These are phyloP conservation scores for Pseudogymnoascus sp. DNA, from an alignment of 2,329 filamentous ascomycete genomes.

Conservation along the genomic window DNA sequence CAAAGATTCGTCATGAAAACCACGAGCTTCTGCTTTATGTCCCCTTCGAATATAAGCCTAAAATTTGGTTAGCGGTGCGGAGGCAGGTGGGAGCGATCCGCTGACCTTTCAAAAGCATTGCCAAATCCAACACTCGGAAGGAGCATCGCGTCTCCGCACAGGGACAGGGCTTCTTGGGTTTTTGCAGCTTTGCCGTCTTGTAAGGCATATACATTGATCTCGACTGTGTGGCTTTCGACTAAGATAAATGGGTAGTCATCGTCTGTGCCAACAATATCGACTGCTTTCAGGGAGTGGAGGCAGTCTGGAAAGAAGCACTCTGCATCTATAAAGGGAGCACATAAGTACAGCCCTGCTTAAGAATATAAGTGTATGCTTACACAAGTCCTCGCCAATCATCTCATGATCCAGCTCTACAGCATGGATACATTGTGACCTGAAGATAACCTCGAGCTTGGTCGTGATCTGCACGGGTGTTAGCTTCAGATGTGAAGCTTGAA, in stretches of 20 bases:
- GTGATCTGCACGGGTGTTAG: background rate
- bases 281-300: constrained; percentile 4
- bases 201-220: background rate
- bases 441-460: background rate
- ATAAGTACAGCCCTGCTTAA: background rate
- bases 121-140: background rate
- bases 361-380: background rate
- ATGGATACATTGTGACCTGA: background rate
- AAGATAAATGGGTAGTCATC: background rate
- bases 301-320: background rate
- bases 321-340: background rate
- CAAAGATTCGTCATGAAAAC: constrained; percentile 23
- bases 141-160: background rate
- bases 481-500: background rate
- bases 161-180: background rate
- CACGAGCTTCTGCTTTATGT: constrained; percentile 23
- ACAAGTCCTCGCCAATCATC: background rate
- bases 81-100: background rate
- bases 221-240: background rate
- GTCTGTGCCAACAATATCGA: background rate
- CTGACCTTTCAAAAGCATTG: background rate
- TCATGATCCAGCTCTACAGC: background rate
- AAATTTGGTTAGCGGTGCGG: background rate
- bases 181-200: background rate
- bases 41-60: constrained; percentile 26